A percentile compares a stretch with the other conserved stretches of the same genome.
Evolutionary conservation across 257 asterid genomes (phyloP).

Genomic region (Solanum appendiculatum): DNA sequence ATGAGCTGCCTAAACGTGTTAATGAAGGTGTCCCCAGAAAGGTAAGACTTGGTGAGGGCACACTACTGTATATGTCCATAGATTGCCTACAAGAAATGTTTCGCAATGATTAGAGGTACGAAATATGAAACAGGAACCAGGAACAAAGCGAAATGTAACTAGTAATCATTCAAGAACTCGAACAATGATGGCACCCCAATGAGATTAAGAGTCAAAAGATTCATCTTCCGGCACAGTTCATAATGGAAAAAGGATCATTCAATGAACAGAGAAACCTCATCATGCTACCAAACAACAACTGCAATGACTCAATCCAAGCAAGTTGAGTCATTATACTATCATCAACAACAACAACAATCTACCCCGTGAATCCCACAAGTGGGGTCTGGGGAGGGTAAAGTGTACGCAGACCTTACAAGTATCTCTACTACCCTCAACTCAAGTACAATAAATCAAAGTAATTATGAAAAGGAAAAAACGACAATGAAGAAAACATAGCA

Average conservation of each 20-base stretch:
- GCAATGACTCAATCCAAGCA: not conserved
- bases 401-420: not conserved
- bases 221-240: not conserved
- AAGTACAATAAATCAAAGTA: not conserved
- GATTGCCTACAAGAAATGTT: conserved; percentile 60
- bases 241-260: not conserved
- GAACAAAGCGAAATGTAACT: not conserved
- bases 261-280: not conserved
- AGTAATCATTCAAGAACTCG: not conserved
- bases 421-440: not conserved
- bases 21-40: conserved; percentile 66
- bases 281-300: not conserved
- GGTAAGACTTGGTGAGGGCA: conserved; percentile 77
- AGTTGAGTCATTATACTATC: not conserved
- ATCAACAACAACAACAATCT: not conserved
- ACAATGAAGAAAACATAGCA: not conserved
- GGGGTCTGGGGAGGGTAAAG: not conserved
- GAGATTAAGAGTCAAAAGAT: not conserved
- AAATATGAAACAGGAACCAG: not conserved
- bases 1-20: conserved; percentile 66
- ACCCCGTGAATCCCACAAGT: not conserved
- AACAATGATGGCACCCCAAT: not conserved
- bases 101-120: not conserved
- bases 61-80: conserved; percentile 77
- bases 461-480: no score